Percentiles rank a stretch among this genome's conserved stretches.
These are phyloP conservation scores for Saturnispora gosingensis DNA, from an alignment of 805 yeast species.

Conservation along the genomic window DNA sequence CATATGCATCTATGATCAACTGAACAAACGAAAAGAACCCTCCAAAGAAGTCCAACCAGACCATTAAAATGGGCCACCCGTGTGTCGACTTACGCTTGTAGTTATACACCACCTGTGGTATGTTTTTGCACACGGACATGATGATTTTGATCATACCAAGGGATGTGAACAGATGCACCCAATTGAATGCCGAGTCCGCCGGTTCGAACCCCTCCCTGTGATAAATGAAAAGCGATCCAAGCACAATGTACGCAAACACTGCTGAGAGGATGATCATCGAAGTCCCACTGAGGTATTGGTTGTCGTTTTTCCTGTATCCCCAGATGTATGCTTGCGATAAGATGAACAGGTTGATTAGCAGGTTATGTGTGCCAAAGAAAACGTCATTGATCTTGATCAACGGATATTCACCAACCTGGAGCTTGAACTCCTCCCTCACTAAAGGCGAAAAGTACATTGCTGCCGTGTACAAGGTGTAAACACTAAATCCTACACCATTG, in stretches of 20 bases:
- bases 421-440: constrained; percentile 24
- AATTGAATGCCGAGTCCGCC: constrained; percentile 16
- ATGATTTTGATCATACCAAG: constrained; percentile 27
- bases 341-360: constrained; percentile 21
- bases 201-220: constrained; percentile 8
- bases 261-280: constrained; percentile 17
- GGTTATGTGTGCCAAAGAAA: constrained; percentile 25
- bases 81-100: constrained; percentile 29
- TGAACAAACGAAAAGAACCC: constrained; percentile 25
- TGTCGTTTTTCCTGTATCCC: constrained; percentile 28
- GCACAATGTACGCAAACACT: constrained; percentile 11
- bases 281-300: constrained; percentile 19
- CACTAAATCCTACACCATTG: constrained; percentile 26
- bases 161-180: constrained; percentile 27
- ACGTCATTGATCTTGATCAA: constrained; percentile 27
- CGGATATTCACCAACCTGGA: constrained; percentile 22
- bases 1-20: constrained; percentile 23
- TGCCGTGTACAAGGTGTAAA: constrained; percentile 25
- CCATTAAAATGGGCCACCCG: constrained; percentile 31
- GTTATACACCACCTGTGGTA: constrained; percentile 29
- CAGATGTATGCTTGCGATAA: constrained; percentile 27
- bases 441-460: constrained; percentile 15
- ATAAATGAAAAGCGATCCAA: constrained; percentile 13
- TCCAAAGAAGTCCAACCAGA: constrained; percentile 27
- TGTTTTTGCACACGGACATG: constrained; percentile 29